These are phyloP conservation scores for Podospora bellae-mahoneyi DNA, from an alignment of 495 filamentous ascomycete species.

Conservation along the genomic window DNA sequence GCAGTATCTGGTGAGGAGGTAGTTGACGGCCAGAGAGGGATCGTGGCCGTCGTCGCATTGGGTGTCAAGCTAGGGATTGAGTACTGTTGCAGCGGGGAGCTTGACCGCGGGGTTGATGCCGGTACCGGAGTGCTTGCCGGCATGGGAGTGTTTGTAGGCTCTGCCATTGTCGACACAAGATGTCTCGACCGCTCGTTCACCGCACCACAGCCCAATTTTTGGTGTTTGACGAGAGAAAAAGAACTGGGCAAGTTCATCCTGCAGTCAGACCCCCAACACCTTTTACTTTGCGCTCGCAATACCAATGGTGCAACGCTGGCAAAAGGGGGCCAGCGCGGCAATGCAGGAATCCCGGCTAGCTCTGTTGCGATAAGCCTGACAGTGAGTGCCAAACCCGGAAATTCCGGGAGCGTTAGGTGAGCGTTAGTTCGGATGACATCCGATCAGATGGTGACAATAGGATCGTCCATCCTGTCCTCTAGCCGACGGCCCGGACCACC, in stretches of 20 bases:
- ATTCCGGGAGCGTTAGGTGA: background rate
- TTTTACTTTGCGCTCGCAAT: background rate
- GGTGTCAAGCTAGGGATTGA: conserved; percentile 24
- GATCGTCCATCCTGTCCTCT: background rate
- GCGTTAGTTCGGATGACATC: background rate
- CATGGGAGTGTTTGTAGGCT: conserved; percentile 49
- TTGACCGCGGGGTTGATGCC: conserved; percentile 41
- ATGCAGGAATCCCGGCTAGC: conserved; percentile 3
- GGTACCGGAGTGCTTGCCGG: conserved; percentile 44
- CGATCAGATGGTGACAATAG: background rate
- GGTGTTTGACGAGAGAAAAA: background rate
- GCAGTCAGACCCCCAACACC: background rate
- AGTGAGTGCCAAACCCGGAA: background rate
- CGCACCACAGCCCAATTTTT: background rate
- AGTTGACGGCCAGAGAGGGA: conserved; percentile 14
- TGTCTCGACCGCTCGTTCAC: background rate
- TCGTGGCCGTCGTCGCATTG: conserved; percentile 23
- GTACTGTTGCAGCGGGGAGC: conserved; percentile 38
- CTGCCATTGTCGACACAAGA: conserved; percentile 35
- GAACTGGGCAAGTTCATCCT: background rate
- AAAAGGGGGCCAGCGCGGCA: background rate
- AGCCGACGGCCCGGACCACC: background rate
- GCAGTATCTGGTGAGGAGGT: background rate
- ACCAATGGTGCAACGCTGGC: background rate
- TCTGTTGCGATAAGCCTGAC: background rate